These are phyloP conservation scores for Aspergillus pseudonomiae DNA, from an alignment of 2,329 filamentous ascomycete species.

Conservation along the genomic window DNA sequence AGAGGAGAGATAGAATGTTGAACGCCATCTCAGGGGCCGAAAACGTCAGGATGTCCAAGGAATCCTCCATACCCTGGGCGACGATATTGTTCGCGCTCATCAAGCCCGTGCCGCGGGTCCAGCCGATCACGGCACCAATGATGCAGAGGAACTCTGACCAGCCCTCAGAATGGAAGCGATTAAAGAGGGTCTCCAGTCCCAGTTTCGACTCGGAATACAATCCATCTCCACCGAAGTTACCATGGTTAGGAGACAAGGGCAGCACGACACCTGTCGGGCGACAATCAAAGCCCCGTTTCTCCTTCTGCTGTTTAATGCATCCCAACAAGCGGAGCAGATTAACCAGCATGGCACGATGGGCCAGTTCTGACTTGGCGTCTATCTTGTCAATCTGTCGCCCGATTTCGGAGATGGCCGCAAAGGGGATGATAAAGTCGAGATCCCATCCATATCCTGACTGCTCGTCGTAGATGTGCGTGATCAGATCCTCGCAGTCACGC, in stretches of 20 bases:
- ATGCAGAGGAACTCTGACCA: constrained; percentile 98
- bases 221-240: constrained; percentile 96
- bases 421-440: constrained; percentile 92
- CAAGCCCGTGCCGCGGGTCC: constrained; percentile 96
- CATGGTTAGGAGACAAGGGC: constrained; percentile 95
- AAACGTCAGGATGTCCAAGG: constrained; percentile 89
- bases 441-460: constrained; percentile 71
- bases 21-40: constrained; percentile 99
- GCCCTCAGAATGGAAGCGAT: constrained; percentile 95
- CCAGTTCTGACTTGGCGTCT: constrained; percentile 96
- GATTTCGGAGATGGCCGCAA: constrained; percentile 96
- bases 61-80: constrained; percentile 92
- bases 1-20: constrained; percentile 95
- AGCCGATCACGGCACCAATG: constrained; percentile 96
- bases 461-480: constrained; percentile 97
- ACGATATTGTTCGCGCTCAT: constrained; percentile 99
- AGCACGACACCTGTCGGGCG: constrained; percentile 95
- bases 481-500: constrained; percentile 90
- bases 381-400: constrained; percentile 88
- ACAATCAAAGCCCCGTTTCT: constrained; percentile 84
- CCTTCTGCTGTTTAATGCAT: constrained; percentile 87
- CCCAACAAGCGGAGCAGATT: constrained; percentile 92
- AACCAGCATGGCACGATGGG: constrained; percentile 98
- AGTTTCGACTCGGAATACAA: constrained; percentile 98
- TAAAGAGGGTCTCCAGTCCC: constrained; percentile 94